Evolutionary conservation across 2,329 filamentous ascomycete genomes (phyloP).

Genomic region (Aspergillus sergii): DNA sequence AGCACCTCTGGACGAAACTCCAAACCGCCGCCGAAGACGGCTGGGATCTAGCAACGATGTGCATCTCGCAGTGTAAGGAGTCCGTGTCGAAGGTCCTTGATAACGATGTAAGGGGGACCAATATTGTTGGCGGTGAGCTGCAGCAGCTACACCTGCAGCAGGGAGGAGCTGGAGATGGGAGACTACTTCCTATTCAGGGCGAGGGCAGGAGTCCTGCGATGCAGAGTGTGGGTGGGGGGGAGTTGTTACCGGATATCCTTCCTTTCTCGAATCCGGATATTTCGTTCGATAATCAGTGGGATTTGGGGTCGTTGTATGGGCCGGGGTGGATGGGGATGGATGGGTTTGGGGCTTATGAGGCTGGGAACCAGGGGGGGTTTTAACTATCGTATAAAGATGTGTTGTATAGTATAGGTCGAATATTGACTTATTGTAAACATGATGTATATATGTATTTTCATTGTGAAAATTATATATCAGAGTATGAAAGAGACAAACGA

Average conservation of each 20-base stretch:
- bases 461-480: neutral
- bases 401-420: neutral
- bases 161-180: neutral
- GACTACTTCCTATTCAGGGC: neutral
- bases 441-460: neutral
- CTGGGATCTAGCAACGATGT: slow-evolving; percentile 26
- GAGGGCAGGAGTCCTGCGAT: neutral
- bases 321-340: slow-evolving; percentile 17
- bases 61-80: slow-evolving; percentile 21
- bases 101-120: neutral
- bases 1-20: slow-evolving; percentile 16
- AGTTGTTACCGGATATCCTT: slow-evolving; percentile 14
- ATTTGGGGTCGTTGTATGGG: slow-evolving; percentile 13
- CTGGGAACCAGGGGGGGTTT: neutral
- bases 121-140: neutral
- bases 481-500: neutral
- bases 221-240: neutral
- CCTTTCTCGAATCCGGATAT: slow-evolving; percentile 17
- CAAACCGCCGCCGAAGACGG: slow-evolving; percentile 17
- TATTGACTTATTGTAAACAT: neutral
- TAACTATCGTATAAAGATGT: neutral
- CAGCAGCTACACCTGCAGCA: neutral
- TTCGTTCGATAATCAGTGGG: slow-evolving; percentile 19
- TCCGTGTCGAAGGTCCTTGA: slow-evolving; percentile 19
- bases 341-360: slow-evolving; percentile 4